Percentiles rank a stretch among this genome's conserved stretches.
phyloP scores from a whole-genome alignment of 345 rosid species.

The Turritis glabra region DNA sequence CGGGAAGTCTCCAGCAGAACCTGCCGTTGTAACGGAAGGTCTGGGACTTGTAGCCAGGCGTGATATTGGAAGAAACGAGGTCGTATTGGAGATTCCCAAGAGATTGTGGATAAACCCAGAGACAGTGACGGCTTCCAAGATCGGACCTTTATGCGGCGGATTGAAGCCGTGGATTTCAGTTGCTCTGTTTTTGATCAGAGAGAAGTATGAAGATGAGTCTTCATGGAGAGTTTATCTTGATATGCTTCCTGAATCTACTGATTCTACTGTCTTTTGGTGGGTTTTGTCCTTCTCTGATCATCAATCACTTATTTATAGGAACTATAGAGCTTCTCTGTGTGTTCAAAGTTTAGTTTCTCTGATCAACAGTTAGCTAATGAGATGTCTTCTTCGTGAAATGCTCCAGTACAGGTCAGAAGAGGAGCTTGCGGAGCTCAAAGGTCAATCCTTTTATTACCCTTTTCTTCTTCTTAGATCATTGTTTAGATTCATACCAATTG shows the following conservation, averaged over 20 bases:
- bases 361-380: slow-evolving; percentile 3
- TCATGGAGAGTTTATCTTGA: slow-evolving; percentile 77
- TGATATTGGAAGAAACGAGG: slow-evolving; percentile 75
- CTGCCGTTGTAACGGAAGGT: slow-evolving; percentile 65
- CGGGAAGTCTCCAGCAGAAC: slow-evolving; percentile 56
- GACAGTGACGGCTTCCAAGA: slow-evolving; percentile 68
- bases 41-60: slow-evolving; percentile 77
- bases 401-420: slow-evolving; percentile 98
- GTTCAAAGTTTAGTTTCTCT: neutral
- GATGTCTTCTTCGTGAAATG: slow-evolving; percentile 44
- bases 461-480: neutral
- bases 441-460: slow-evolving; percentile 38
- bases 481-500: slow-evolving; percentile 8
- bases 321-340: neutral
- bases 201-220: slow-evolving; percentile 65
- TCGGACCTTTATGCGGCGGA: slow-evolving; percentile 68
- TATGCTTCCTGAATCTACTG: slow-evolving; percentile 68
- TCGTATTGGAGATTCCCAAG: slow-evolving; percentile 83
- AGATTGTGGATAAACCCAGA: slow-evolving; percentile 89
- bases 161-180: slow-evolving; percentile 90
- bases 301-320: neutral
- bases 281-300: slow-evolving; percentile 38
- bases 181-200: slow-evolving; percentile 76
- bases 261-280: slow-evolving; percentile 91
- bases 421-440: slow-evolving; percentile 91